Percentiles rank a stretch among this genome's conserved stretches.
These are phyloP conservation scores for Pelargonium myrrhifolium DNA, from an alignment of 441 rosid species.

Conservation along the genomic window DNA sequence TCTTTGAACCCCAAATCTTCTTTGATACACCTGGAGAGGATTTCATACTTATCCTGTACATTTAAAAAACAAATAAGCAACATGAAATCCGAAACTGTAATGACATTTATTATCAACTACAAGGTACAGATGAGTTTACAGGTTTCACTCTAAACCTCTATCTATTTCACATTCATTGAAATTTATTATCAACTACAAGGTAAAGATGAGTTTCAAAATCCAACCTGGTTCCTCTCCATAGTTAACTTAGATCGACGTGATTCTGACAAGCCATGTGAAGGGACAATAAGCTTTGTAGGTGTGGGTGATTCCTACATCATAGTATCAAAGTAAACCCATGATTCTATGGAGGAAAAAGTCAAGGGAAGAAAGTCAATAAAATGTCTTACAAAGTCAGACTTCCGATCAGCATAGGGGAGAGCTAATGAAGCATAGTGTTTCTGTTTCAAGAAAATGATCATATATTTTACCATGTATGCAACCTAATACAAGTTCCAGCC, in stretches of 20 bases:
- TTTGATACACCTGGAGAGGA: constrained; percentile 78
- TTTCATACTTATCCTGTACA: constrained; percentile 78
- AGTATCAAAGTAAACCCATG: constrained; percentile 7
- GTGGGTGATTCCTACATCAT: constrained; percentile 79
- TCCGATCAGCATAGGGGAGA: constrained; percentile 48
- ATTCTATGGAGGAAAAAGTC: constrained; percentile 5
- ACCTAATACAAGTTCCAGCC: neutral
- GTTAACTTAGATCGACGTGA: constrained; percentile 73
- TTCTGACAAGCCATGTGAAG: constrained; percentile 71
- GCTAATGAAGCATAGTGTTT: constrained; percentile 49
- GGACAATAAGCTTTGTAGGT: constrained; percentile 66
- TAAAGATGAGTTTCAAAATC: constrained; percentile 1
- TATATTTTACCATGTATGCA: constrained; percentile 1
- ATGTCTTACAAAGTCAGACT: constrained; percentile 60
- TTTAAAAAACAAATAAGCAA: constrained; percentile 12
- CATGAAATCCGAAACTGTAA: neutral
- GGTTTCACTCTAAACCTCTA: constrained; percentile 7
- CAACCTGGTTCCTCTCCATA: constrained; percentile 80
- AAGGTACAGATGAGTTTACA: no score
- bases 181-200: neutral
- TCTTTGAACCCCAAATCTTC: constrained; percentile 73
- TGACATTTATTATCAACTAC: no score
- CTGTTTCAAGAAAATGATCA: constrained; percentile 34
- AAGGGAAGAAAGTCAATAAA: neutral
- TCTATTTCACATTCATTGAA: neutral